Conservation (phyloP, 2,329 filamentous ascomycete genomes). For the Colletotrichum simmondsii region DNA sequence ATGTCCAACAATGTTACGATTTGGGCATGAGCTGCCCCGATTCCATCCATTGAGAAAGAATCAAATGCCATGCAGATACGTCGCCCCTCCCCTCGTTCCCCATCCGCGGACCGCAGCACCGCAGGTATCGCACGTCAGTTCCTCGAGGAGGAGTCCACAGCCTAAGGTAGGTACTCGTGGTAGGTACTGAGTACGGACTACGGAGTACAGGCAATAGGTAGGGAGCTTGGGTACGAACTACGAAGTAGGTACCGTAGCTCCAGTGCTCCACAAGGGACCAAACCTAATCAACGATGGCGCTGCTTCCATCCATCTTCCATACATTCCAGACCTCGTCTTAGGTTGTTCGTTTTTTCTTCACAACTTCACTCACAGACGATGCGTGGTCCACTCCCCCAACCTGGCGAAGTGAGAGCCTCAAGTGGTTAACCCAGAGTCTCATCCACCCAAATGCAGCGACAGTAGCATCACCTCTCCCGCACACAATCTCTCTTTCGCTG, state of each 20-base stretch:
- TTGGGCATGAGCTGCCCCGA: neutral
- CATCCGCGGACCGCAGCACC: neutral
- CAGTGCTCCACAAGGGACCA: neutral
- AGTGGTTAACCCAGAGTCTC: constrained; percentile 11
- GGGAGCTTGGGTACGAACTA: too few species aligned
- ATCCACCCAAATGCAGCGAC: constrained; percentile 12
- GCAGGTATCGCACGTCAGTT: neutral
- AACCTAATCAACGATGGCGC: constrained; percentile 2
- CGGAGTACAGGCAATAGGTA: too few species aligned
- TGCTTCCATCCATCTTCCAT: constrained; percentile 22
- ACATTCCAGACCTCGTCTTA: constrained; percentile 1
- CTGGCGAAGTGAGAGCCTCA: constrained; percentile 22
- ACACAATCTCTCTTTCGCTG: neutral
- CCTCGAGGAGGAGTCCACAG: neutral
- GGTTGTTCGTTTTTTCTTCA: neutral
- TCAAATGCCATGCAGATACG: neutral
- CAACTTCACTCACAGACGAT: too few species aligned
- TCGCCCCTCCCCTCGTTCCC: neutral
- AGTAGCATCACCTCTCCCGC: neutral
- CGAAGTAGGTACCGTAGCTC: neutral
- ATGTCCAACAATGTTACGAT: neutral
- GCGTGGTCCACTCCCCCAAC: constrained; percentile 3
- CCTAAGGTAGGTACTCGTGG: too few species aligned
- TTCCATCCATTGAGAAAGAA: neutral
- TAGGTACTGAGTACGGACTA: too few species aligned